phyloP scores from a whole-genome alignment of 805 yeast species.

The Starmerella floris region DNA sequence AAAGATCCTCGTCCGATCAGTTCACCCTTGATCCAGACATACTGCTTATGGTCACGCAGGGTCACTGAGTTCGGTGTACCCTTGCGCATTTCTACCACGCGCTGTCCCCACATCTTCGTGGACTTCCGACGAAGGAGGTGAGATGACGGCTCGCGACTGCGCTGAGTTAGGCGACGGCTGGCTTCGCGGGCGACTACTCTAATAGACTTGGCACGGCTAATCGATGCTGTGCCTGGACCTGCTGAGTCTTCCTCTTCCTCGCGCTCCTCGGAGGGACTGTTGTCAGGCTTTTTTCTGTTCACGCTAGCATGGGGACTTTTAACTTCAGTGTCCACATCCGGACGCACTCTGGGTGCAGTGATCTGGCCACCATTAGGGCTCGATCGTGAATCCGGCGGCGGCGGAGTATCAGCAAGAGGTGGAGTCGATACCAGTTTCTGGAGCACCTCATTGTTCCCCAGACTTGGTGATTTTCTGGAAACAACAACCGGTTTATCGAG shows the following conservation, averaged over 20 bases:
- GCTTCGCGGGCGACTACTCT: conserved; percentile 92
- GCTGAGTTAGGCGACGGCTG: conserved; percentile 32
- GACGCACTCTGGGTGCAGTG: too few relatives aligned
- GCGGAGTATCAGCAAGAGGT: neutral
- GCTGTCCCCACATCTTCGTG: conserved; percentile 97
- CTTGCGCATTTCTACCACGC: conserved; percentile 60
- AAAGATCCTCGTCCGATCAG: conserved; percentile 92
- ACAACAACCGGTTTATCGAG: conserved; percentile 74
- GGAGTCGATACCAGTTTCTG: neutral
- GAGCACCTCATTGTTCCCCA: neutral
- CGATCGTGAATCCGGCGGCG: neutral
- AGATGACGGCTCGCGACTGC: neutral
- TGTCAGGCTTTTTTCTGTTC: neutral
- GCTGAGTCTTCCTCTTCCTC: neutral
- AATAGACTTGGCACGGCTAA: conserved; percentile 68
- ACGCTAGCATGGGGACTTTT: neutral
- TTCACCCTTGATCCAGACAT: conserved; percentile 97
- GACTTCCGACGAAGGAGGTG: conserved; percentile 51
- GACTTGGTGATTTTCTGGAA: neutral
- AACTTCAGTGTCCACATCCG: neutral
- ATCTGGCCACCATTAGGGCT: neutral
- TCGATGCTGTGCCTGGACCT: neutral
- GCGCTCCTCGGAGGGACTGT: neutral
- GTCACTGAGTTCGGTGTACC: conserved; percentile 47
- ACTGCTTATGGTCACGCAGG: conserved; percentile 54